A percentile compares a stretch with the other conserved stretches of the same genome.
These are phyloP conservation scores for Friedmanniomyces endolithicus DNA, from an alignment of 495 filamentous ascomycete species.

Conservation along the genomic window DNA sequence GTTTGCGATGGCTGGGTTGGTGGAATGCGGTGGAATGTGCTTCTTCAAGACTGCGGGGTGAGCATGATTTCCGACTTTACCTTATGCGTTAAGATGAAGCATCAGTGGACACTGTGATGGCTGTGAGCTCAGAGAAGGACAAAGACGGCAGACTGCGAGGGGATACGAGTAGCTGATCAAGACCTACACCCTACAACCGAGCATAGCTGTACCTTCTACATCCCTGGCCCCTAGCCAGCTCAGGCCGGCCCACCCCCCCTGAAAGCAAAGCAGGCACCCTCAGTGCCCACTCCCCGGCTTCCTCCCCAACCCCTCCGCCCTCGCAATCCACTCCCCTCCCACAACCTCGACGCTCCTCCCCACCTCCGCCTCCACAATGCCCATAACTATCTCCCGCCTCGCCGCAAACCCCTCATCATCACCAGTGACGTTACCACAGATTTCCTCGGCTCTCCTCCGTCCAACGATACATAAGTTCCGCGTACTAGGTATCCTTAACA, in stretches of 20 bases:
- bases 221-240: too few species aligned
- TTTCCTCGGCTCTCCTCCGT: conserved; percentile 4
- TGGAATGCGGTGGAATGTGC: background rate
- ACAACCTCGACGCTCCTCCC: conserved; percentile 24
- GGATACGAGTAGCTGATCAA: too few species aligned
- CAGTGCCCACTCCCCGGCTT: conserved; percentile 31
- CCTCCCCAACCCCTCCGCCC: conserved; percentile 40
- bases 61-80: too few species aligned
- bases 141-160: too few species aligned
- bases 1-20: background rate
- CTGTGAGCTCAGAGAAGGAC: too few species aligned
- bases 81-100: too few species aligned
- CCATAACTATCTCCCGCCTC: conserved; percentile 25
- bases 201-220: too few species aligned
- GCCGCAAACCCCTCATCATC: background rate
- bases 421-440: background rate
- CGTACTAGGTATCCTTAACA: conserved; percentile 79
- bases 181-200: too few species aligned
- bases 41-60: too few species aligned
- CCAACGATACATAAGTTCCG: conserved; percentile 74
- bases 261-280: too few species aligned
- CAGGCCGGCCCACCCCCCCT: too few species aligned
- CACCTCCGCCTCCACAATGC: conserved; percentile 21
- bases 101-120: background rate
- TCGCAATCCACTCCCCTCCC: conserved; percentile 42